Percentiles rank a stretch among this genome's conserved stretches.
Evolutionary conservation across 1,284 basidiomycete species (phyloP).

Genomic region (Rhodofomes roseus): DNA sequence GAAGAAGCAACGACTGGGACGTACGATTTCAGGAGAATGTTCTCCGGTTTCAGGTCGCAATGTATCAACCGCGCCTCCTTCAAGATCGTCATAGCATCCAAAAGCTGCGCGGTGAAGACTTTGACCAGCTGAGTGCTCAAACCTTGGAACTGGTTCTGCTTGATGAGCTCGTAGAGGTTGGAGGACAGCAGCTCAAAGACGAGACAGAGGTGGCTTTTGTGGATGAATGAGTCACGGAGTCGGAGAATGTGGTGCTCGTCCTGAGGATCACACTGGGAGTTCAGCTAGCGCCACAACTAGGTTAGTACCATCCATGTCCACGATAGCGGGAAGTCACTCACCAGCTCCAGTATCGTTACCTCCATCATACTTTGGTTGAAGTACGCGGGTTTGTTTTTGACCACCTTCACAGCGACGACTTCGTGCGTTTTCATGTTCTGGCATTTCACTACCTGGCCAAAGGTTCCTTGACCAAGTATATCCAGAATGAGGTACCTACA

Average conservation of each 20-base stretch:
- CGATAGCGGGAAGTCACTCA: conserved; percentile 37
- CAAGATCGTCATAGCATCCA: conserved; percentile 90
- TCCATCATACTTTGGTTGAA: conserved; percentile 99
- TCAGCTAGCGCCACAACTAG: conserved; percentile 55
- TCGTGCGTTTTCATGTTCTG: conserved; percentile 99
- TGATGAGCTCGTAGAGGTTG: conserved; percentile 99
- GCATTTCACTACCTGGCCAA: conserved; percentile 99
- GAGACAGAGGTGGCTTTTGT: conserved; percentile 93
- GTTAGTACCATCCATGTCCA: background rate
- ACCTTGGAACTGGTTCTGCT: conserved; percentile 99
- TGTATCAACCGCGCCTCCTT: conserved; percentile 97
- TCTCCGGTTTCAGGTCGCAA: conserved; percentile 97
- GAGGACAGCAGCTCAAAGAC: conserved; percentile 97
- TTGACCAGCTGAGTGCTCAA: conserved; percentile 95
- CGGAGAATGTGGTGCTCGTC: conserved; percentile 98
- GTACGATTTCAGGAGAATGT: conserved; percentile 91
- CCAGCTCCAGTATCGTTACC: conserved; percentile 94
- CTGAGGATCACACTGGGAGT: conserved; percentile 87
- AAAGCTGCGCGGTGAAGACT: conserved; percentile 94
- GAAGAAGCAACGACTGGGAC: conserved; percentile 29
- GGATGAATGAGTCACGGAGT: conserved; percentile 94
- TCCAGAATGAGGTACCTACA: conserved; percentile 94
- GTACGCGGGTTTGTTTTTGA: conserved; percentile 99
- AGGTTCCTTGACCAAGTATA: conserved; percentile 97
- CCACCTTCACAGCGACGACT: conserved; percentile 97